Base-by-base conservation (phyloP, 1,139 yeast species). In the Chernovozyma sophiae-reginae region DNA sequence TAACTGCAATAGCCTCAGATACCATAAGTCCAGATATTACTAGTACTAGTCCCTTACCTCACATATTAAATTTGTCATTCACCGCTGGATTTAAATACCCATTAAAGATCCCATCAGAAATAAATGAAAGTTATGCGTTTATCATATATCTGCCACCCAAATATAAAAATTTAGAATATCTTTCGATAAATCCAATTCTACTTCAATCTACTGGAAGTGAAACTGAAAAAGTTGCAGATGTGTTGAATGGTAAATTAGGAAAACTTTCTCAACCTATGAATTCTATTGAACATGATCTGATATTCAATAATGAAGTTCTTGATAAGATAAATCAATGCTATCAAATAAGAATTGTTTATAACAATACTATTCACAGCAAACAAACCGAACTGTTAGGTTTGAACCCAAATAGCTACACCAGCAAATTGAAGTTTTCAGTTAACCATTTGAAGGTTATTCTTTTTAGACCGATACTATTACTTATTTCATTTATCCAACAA, bases 81-180 rank as follows among this genome's bases (percentile, higher is more conserved):
- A 20, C 6, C 10, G 10, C 6, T 20, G 23, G 23, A 20, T 26
- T 26, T 26, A 11, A 13, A 15, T 19, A 18, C 17, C 31, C 14
- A n/a, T 8, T 10, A n/a, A 28, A 10, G 11, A 28, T 10, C 15
- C 17, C 8, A 19, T 12, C 13, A 6, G 15, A 6, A 6, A 25
- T 10, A 5, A 28, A 16, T 13, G 29, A 35, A 24, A 26, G 30
- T 16, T 52, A 60, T 32, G 68, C 68, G 22, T 52, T 86, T 1
- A 65, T 90, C 2, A 49, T 74, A 14, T 90, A 80, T 55, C 76
- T 77, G 25, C 86, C 95, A 1, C 97, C 97, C 0, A 74, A 77
- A 35, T 79, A 85, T 19, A 68, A 69, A 31, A 74, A 77, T 43
- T 73, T 92, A 70, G 96, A 90, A 50, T 87, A 85, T 55, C 84